These are phyloP conservation scores for Grosmannia clavigera DNA, from an alignment of 2,329 filamentous ascomycete genomes.

Conservation along the genomic window DNA sequence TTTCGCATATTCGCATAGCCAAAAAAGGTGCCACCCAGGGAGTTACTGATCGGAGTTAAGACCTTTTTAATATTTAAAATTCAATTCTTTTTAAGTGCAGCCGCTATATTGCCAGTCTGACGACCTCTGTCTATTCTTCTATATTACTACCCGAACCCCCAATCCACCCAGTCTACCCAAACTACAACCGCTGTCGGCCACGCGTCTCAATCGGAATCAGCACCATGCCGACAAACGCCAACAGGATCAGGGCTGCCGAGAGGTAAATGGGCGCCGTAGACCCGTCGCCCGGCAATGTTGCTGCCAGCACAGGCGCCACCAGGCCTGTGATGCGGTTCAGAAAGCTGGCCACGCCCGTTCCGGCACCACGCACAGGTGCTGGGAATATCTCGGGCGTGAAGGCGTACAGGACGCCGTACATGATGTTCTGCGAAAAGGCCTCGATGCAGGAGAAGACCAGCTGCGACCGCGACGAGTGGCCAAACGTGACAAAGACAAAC, in stretches of 20 bases:
- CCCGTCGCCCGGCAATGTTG: slow-evolving; percentile 44
- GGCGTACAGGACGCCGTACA: slow-evolving; percentile 66
- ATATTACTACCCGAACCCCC: not conserved
- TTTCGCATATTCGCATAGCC: not conserved
- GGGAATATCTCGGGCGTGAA: slow-evolving; percentile 71
- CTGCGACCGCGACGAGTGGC: slow-evolving; percentile 42
- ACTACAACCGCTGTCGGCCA: slow-evolving; percentile 42
- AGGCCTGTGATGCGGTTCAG: slow-evolving; percentile 57
- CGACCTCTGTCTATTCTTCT: too few species aligned
- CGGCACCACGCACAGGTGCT: slow-evolving; percentile 57
- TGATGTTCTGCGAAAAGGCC: slow-evolving; percentile 63
- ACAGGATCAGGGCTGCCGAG: slow-evolving; percentile 42
- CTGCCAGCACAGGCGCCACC: slow-evolving; percentile 56
- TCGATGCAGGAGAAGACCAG: slow-evolving; percentile 55
- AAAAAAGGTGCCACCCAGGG: too few species aligned
- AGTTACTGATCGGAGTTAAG: too few species aligned
- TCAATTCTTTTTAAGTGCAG: too few species aligned
- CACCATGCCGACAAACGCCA: slow-evolving; percentile 46
- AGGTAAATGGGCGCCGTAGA: slow-evolving; percentile 45
- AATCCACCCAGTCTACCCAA: not conserved
- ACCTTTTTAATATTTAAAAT: too few species aligned
- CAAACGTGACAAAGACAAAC: slow-evolving; percentile 52
- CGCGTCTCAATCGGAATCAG: slow-evolving; percentile 52
- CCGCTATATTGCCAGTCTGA: too few species aligned
- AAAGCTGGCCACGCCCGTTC: slow-evolving; percentile 59